Percentiles rank a stretch among this genome's conserved stretches.
These are phyloP conservation scores for Neobulgaria alba DNA, from an alignment of 2,329 filamentous ascomycete genomes.

Conservation along the genomic window DNA sequence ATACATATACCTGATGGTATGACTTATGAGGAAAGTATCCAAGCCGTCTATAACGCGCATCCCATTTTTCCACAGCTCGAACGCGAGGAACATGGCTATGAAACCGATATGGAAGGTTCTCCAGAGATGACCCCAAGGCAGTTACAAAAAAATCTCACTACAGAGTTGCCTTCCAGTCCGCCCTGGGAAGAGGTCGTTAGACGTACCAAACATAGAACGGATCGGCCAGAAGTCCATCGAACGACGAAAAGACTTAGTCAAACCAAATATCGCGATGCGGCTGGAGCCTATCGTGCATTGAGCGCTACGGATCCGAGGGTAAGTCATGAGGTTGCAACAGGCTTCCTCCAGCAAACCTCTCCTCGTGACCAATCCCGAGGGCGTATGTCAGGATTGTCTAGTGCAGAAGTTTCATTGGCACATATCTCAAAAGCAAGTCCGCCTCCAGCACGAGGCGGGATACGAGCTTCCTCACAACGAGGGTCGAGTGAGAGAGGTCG, in stretches of 20 bases:
- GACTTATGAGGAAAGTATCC: conserved; percentile 11
- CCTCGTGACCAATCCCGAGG: conserved; percentile 17
- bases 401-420: conserved; percentile 36
- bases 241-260: conserved; percentile 33
- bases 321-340: conserved; percentile 21
- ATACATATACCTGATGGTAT: conserved; percentile 14
- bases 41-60: conserved; percentile 6
- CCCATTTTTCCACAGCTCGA: conserved; percentile 10
- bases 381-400: conserved; percentile 23
- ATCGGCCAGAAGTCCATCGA: conserved; percentile 31
- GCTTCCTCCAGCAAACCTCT: conserved; percentile 14
- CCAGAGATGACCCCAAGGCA: conserved; percentile 12
- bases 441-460: conserved; percentile 24
- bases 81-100: conserved; percentile 23
- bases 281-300: conserved; percentile 37
- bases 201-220: conserved; percentile 13
- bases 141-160: conserved; percentile 15
- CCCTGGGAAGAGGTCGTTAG: conserved; percentile 21
- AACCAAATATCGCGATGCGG: conserved; percentile 36
- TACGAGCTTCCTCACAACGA: conserved; percentile 11
- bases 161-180: conserved; percentile 7
- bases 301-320: conserved; percentile 24
- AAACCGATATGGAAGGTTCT: conserved; percentile 22
- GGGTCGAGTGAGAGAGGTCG: conserved; percentile 14
- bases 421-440: conserved; percentile 34